Base-by-base conservation (phyloP, 2,329 filamentous ascomycete genomes). In the Phaeosphaeria sp. region DNA sequence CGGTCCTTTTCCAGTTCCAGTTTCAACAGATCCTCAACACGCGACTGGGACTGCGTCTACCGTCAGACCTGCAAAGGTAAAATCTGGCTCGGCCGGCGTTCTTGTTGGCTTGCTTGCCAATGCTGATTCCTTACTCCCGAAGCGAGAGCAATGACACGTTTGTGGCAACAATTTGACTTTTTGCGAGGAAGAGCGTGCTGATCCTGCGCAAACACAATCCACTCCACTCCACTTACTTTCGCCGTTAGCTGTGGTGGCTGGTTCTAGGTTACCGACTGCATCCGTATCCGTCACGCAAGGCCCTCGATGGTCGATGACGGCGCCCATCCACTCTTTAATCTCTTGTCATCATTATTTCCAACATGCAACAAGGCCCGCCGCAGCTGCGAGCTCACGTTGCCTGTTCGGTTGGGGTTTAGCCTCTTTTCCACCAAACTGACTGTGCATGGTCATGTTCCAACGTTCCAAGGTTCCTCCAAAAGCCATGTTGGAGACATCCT, bases 401-500 rank as follows among this genome's bases (percentile, higher is more conserved):
- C 53, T 45, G 46, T 46, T 49, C 49, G 50, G 51, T 46, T 65
- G 56, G 64, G 63, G 59, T 67, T 73, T 74, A 73, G 72, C 65
- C 66, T 60, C 58, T 65, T 64, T 61, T 52, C 60, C 8, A 27
- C 25, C 25, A 4, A 65, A 17, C 36, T 39, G 36, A 17, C 36
- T 39, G 36, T 39, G 59, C 53, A 56, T 56, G 45, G 45, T 61
- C 54, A n/a, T 43, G 21, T 44, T 20, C 11, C 40, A 17, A 27
- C 18, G 52, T 58, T 30, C 39, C 55, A 44, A 56, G 52, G 44
- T 55, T 27, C 25, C 25, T 27, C 8, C 25, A 8, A 27, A 27
- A 27, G 25, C 56, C 56, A 55, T 51, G 48, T 47, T 50, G 49
- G 20, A 36, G 42, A 27, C 25, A 27, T 5, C 48, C 39, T n/a